These are phyloP conservation scores for Geum urbanum DNA, from an alignment of 306 rosid genomes.

Conservation along the genomic window DNA sequence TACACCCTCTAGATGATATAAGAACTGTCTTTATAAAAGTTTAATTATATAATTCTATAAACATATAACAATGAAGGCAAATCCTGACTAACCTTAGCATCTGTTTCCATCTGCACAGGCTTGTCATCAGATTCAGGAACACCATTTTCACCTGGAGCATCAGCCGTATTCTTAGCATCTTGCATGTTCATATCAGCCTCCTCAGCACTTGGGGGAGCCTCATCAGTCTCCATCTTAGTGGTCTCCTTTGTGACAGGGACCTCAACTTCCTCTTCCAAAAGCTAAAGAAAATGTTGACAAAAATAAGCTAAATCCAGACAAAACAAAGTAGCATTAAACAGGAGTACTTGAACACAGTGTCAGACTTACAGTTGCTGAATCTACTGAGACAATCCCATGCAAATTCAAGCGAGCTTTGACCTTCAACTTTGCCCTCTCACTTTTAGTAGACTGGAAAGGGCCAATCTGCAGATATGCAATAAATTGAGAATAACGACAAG, in stretches of 20 bases:
- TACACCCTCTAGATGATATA: too few relatives aligned
- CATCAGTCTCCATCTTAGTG: constrained; percentile 76
- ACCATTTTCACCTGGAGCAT: constrained; percentile 59
- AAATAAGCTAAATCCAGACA: not conserved
- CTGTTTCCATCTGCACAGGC: constrained; percentile 81
- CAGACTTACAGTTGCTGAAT: constrained; percentile 69
- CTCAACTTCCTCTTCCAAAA: constrained; percentile 80
- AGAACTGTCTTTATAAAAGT: too few relatives aligned
- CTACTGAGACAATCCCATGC: constrained; percentile 76
- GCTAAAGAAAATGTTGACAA: constrained; percentile 37
- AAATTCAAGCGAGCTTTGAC: constrained; percentile 70
- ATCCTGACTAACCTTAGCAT: constrained; percentile 51
- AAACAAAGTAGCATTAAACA: not conserved
- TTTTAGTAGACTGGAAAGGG: constrained; percentile 59
- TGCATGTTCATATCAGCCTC: constrained; percentile 71
- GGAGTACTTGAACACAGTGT: not conserved
- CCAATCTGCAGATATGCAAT: constrained; percentile 59
- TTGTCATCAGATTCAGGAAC: constrained; percentile 61
- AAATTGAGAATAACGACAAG: not conserved
- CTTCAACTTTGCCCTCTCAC: constrained; percentile 64
- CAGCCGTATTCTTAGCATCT: constrained; percentile 60
- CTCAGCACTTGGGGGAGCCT: constrained; percentile 46
- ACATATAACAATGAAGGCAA: too few relatives aligned
- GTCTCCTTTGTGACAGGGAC: constrained; percentile 58
- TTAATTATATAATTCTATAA: too few relatives aligned